Evolutionary conservation across 2,329 filamentous ascomycete species (phyloP), one percentile per base, ranked within the genome.

Genomic region (Nemania sp.): DNA sequence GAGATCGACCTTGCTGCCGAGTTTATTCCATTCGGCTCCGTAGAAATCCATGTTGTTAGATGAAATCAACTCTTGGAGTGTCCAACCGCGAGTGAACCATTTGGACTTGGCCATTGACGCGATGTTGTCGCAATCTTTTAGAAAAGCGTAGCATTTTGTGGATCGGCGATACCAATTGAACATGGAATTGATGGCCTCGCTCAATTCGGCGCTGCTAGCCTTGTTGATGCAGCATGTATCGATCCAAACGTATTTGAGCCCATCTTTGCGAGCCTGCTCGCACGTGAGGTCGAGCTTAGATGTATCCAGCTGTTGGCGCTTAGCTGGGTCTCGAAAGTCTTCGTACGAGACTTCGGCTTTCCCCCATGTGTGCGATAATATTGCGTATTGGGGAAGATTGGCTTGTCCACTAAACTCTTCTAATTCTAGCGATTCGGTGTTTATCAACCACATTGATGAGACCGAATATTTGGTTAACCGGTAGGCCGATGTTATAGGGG

Each of bases 151-250:
- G 41, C 41, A 43, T 43, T 6, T 43, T 3, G 5, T 13, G 18
- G 41, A 5, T 15, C 18, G 5, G 5, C 15, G 5, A 43, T 43
- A 43, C 41, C 41, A 43, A 13, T 13, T 5, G 15, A 6, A 43
- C 41, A 43, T 43, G 11, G 41, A 43, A 13, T 43, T 43, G 41
- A 43, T 43, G 3, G 41, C 41, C 41, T 43, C 41, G 41, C 5
- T 6, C 41, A 43, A 13, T 43, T 43, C 41, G 5, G 41, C 41
- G 41, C 41, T 43, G 41, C 41, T 43, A 6, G 41, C 15, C 11
- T 43, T 43, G 41, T 43, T 13, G 41, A 43, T 43, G 41, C 41
- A 43, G 41, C 41, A 43, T n/a, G 41, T 43, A n/a, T 43, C 41
- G 5, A 43, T 43, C 41, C 41, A 43, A 43, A 43, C 41, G 15